Evolutionary conservation across 441 rosid genomes (phyloP).

Genomic region (Bocquillonia castaneifolia): DNA sequence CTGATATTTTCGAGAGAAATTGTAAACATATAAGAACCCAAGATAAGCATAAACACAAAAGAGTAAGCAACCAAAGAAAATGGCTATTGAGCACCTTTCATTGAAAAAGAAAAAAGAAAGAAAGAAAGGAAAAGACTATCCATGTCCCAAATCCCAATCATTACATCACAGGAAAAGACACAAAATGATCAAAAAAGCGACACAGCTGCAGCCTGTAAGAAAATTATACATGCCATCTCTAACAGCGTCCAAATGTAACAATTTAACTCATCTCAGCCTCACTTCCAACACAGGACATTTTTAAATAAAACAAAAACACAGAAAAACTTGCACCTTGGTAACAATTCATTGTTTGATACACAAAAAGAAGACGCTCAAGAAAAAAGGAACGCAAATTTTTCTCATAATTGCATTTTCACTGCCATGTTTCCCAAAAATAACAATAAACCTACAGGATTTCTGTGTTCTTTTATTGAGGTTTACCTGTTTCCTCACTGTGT

Average conservation of each 20-base stretch:
- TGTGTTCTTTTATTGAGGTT: constrained; percentile 15
- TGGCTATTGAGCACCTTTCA: not conserved
- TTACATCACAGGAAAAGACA: not conserved
- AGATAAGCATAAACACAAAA: constrained; percentile 11
- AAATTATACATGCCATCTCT: not conserved
- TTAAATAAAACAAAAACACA: not conserved
- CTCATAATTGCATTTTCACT: not conserved
- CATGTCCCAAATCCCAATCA: not conserved
- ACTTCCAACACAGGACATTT: not conserved
- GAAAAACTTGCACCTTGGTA: not conserved
- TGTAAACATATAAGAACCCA: constrained; percentile 16
- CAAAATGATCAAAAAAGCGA: not conserved
- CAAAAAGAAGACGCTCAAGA: not conserved
- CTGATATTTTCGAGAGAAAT: constrained; percentile 39
- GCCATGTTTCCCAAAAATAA: not conserved
- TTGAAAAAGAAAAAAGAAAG: no score
- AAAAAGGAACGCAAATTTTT: not conserved
- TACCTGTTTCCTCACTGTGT: constrained; percentile 88
- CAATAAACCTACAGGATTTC: not conserved
- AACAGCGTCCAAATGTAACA: not conserved
- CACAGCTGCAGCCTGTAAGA: not conserved
- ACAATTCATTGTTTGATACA: not conserved
- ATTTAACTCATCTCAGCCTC: not conserved
- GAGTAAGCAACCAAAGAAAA: not conserved
- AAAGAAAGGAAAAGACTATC: not conserved